These are phyloP conservation scores for Leccinum subgranulosum DNA, from an alignment of 768 basidiomycete species.

Conservation along the genomic window DNA sequence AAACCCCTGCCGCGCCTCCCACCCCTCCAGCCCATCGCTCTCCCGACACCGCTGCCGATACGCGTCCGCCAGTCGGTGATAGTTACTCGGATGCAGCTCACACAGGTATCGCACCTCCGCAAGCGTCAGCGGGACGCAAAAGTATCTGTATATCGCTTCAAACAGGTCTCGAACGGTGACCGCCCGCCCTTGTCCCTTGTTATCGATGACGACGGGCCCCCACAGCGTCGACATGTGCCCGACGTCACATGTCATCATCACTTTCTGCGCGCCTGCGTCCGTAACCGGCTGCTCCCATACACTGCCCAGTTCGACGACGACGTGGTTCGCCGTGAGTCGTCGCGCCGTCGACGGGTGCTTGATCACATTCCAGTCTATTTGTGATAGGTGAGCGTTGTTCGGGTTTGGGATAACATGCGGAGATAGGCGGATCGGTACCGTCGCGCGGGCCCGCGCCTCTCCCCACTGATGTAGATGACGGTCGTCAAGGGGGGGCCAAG, in stretches of 20 bases:
- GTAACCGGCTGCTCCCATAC: slow-evolving; percentile 22
- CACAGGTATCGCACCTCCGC: slow-evolving; percentile 26
- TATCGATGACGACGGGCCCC: slow-evolving; percentile 47
- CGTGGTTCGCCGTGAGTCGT: slow-evolving; percentile 29
- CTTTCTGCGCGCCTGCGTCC: slow-evolving; percentile 12
- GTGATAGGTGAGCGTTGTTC: slow-evolving; percentile 24
- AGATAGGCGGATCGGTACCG: neutral
- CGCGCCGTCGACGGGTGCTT: slow-evolving; percentile 30
- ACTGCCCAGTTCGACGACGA: slow-evolving; percentile 17
- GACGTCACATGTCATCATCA: slow-evolving; percentile 27
- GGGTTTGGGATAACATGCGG: slow-evolving; percentile 31
- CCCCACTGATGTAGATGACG: neutral
- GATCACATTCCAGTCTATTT: slow-evolving; percentile 37
- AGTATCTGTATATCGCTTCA: slow-evolving; percentile 46
- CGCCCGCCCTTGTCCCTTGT: slow-evolving; percentile 4
- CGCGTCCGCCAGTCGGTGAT: slow-evolving; percentile 14
- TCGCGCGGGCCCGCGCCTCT: neutral
- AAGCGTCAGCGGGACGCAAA: slow-evolving; percentile 41
- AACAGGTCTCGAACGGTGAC: slow-evolving; percentile 47
- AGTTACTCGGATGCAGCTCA: slow-evolving; percentile 17
- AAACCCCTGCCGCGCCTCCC: slow-evolving; percentile 30
- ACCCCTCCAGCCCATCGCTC: slow-evolving; percentile 37
- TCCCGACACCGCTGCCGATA: slow-evolving; percentile 37
- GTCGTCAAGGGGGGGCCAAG: slow-evolving; percentile 28
- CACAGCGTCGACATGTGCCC: slow-evolving; percentile 34